These are phyloP conservation scores for Nissolia schottii DNA, from an alignment of 306 rosid species.

Conservation along the genomic window DNA sequence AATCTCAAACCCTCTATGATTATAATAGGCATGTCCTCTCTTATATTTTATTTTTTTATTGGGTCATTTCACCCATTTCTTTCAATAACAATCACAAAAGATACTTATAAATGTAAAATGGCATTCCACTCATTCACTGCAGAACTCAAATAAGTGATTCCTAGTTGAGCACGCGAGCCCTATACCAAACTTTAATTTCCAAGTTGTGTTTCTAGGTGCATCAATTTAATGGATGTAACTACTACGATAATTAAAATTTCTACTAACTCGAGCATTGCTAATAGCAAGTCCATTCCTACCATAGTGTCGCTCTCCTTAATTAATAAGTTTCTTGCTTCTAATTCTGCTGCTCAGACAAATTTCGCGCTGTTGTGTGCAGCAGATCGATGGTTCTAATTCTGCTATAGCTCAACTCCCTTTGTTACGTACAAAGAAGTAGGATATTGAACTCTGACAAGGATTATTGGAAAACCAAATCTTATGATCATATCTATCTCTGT, in stretches of 20 bases:
- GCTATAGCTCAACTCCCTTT: not conserved
- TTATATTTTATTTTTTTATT: too few species aligned
- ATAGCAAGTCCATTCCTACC: not conserved
- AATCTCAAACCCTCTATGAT: too few species aligned
- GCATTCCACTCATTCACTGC: not conserved
- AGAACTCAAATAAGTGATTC: not conserved
- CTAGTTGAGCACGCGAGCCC: not conserved
- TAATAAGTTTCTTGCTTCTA: not conserved
- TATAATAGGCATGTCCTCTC: too few species aligned
- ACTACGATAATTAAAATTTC: not conserved
- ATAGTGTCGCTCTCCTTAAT: not conserved
- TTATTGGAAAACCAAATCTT: conserved; percentile 7
- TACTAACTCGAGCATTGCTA: not conserved
- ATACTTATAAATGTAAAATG: too few species aligned
- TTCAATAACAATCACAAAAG: too few species aligned
- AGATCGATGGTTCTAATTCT: not conserved
- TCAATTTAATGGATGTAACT: not conserved
- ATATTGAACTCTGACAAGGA: not conserved
- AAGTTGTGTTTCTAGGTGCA: not conserved
- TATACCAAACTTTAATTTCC: not conserved
- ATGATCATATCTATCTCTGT: not conserved
- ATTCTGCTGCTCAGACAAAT: not conserved
- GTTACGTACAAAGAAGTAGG: not conserved
- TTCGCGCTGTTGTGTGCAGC: not conserved
- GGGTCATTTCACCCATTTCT: too few species aligned